These are phyloP conservation scores for Leishmania turanica DNA, from an alignment of 208 protist species.

Conservation along the genomic window DNA sequence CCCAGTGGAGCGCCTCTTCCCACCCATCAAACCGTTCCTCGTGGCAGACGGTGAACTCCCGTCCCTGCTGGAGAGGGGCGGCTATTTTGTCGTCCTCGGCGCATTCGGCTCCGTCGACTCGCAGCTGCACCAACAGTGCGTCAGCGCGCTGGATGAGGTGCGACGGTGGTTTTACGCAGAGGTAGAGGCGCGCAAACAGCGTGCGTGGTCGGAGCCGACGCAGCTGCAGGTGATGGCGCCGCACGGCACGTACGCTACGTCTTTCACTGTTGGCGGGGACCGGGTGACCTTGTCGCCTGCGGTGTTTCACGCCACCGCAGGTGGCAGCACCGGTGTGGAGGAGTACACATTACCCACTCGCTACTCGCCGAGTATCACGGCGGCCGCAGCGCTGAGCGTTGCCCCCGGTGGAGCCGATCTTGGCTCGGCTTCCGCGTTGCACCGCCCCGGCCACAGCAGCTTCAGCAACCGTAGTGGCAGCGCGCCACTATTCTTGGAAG, in stretches of 20 bases:
- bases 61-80: conserved; percentile 41
- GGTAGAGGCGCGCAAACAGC: conserved; percentile 35
- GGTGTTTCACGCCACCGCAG: neutral
- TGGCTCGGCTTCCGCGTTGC: neutral
- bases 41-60: conserved; percentile 28
- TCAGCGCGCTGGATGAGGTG: conserved; percentile 42
- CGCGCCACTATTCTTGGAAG: conserved; percentile 13
- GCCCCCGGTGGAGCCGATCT: neutral
- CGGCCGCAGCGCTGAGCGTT: conserved; percentile 6
- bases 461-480: neutral
- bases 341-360: conserved; percentile 25
- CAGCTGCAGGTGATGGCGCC: conserved; percentile 30
- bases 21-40: conserved; percentile 25
- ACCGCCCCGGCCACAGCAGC: neutral
- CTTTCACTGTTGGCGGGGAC: conserved; percentile 23
- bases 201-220: conserved; percentile 41
- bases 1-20: conserved; percentile 16
- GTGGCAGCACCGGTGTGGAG: neutral
- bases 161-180: conserved; percentile 47
- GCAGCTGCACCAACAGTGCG: conserved; percentile 50
- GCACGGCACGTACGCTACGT: conserved; percentile 21
- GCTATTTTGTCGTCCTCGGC: conserved; percentile 68
- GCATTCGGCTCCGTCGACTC: conserved; percentile 53
- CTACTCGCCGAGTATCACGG: conserved; percentile 24
- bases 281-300: conserved; percentile 23